Conservation (phyloP, 805 yeast genomes). For the Metschnikowia orientalis region DNA sequence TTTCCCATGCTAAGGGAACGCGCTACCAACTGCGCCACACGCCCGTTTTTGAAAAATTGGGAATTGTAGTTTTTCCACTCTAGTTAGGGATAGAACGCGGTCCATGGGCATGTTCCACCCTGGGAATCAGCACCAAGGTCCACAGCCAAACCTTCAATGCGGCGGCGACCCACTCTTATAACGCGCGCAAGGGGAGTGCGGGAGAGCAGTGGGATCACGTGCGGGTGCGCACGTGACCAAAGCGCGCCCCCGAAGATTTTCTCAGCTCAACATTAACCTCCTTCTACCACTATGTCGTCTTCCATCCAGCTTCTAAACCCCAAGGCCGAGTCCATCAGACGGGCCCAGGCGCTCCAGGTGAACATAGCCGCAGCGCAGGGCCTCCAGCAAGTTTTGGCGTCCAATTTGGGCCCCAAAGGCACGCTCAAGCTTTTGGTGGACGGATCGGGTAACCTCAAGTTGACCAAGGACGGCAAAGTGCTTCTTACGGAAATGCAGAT, state of each 20-base stretch:
- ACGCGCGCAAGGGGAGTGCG: too few species aligned
- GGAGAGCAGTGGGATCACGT: slow-evolving; percentile 3
- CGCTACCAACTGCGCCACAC: slow-evolving; percentile 84
- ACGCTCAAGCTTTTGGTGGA: slow-evolving; percentile 95
- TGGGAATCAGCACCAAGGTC: too few species aligned
- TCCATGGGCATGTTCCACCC: too few species aligned
- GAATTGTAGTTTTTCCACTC: too few species aligned
- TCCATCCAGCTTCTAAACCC: slow-evolving; percentile 89
- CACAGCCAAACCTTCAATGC: too few species aligned
- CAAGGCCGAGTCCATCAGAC: slow-evolving; percentile 93
- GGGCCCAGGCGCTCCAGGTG: slow-evolving; percentile 92
- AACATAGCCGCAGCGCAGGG: slow-evolving; percentile 97
- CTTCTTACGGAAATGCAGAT: slow-evolving; percentile 94
- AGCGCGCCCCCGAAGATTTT: slow-evolving; percentile 1
- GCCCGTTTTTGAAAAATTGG: slow-evolving; percentile 45
- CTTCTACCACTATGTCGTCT: slow-evolving; percentile 38
- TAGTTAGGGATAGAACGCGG: too few species aligned
- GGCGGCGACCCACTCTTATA: too few species aligned
- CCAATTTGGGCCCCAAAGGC: slow-evolving; percentile 95
- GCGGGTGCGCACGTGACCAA: slow-evolving; percentile 2
- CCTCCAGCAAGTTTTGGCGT: slow-evolving; percentile 82
- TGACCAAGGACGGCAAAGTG: slow-evolving; percentile 96
- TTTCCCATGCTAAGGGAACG: slow-evolving; percentile 76
- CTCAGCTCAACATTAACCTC: too few species aligned
- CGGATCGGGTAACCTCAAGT: slow-evolving; percentile 91